Conservation (phyloP, 768 basidiomycete species). For the Tylopilus cervinicoccineus region DNA sequence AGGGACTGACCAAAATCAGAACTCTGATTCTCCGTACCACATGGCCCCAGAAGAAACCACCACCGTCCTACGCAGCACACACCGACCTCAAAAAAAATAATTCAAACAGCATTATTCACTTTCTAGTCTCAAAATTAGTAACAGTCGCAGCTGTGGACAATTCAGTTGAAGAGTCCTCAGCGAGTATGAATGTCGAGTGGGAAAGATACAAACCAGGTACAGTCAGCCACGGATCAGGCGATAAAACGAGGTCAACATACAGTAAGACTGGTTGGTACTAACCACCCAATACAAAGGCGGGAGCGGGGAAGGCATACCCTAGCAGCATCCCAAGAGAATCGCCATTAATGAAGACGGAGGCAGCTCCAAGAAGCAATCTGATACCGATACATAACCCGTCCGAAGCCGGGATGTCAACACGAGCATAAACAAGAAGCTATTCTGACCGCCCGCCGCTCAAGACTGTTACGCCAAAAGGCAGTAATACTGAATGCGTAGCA, state of each 20-base stretch:
- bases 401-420: slow-evolving; percentile 9
- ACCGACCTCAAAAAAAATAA: slow-evolving; percentile 38
- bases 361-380: slow-evolving; percentile 27
- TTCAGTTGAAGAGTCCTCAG: slow-evolving; percentile 28
- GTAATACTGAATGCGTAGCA: too few species aligned
- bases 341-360: slow-evolving; percentile 29
- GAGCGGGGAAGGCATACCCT: slow-evolving; percentile 35
- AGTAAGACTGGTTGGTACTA: too few species aligned
- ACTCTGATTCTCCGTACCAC: slow-evolving; percentile 41
- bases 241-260: slow-evolving; percentile 8
- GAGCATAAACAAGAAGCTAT: not conserved
- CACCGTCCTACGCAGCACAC: not conserved
- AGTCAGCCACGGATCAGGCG: slow-evolving; percentile 4
- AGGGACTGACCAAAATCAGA: slow-evolving; percentile 36
- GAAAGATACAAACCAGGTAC: slow-evolving; percentile 11
- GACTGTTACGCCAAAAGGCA: too few species aligned
- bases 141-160: slow-evolving; percentile 47
- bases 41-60: not conserved
- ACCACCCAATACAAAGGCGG: slow-evolving; percentile 39
- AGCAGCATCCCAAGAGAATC: slow-evolving; percentile 42
- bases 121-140: slow-evolving; percentile 41
- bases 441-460: too few species aligned
- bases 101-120: slow-evolving; percentile 45
- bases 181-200: not conserved
- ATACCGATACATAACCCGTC: slow-evolving; percentile 40